A percentile compares a stretch with the other conserved stretches of the same genome.
Conservation (phyloP, 1,139 yeast species). For the Sugiyamaella sp. region DNA sequence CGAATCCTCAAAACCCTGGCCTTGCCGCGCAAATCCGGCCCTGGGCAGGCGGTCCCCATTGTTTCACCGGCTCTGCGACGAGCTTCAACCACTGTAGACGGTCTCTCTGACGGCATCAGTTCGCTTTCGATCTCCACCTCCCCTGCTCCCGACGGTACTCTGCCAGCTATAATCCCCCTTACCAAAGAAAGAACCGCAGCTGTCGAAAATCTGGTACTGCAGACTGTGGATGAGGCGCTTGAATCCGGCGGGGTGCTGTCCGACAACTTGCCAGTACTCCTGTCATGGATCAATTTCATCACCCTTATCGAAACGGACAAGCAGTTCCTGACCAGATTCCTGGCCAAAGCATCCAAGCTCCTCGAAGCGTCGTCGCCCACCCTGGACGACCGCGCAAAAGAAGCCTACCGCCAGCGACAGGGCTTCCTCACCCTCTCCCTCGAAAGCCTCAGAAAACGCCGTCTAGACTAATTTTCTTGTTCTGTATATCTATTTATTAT, state of each 20-base stretch:
- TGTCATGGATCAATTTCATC: conserved; percentile 59
- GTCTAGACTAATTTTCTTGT: conserved; percentile 19
- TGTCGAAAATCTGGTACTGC: conserved; percentile 48
- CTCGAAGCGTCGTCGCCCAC: conserved; percentile 5
- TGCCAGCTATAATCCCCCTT: conserved; percentile 44
- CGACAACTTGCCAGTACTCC: conserved; percentile 48
- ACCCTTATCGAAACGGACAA: conserved; percentile 47
- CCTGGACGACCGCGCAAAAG: conserved; percentile 8
- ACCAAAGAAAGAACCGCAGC: conserved; percentile 46
- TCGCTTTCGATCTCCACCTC: conserved; percentile 4
- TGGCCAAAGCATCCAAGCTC: conserved; percentile 15
- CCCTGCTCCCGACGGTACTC: conserved; percentile 7
- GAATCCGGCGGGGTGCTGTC: conserved; percentile 29
- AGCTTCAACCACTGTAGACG: conserved; percentile 17
- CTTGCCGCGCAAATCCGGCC: conserved; percentile 8
- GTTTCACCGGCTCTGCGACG: conserved; percentile 14
- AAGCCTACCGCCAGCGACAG: conserved; percentile 22
- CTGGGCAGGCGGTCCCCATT: not conserved
- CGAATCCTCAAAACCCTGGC: conserved; percentile 67
- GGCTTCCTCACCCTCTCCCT: conserved; percentile 23
- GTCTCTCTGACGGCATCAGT: conserved; percentile 18
- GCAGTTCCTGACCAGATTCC: conserved; percentile 24
- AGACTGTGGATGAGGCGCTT: conserved; percentile 39
- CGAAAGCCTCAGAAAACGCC: conserved; percentile 23
- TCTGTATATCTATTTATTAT: conserved; percentile 10